Evolutionary conservation across 805 yeast species (phyloP).

Genomic region (Candida golubevii): DNA sequence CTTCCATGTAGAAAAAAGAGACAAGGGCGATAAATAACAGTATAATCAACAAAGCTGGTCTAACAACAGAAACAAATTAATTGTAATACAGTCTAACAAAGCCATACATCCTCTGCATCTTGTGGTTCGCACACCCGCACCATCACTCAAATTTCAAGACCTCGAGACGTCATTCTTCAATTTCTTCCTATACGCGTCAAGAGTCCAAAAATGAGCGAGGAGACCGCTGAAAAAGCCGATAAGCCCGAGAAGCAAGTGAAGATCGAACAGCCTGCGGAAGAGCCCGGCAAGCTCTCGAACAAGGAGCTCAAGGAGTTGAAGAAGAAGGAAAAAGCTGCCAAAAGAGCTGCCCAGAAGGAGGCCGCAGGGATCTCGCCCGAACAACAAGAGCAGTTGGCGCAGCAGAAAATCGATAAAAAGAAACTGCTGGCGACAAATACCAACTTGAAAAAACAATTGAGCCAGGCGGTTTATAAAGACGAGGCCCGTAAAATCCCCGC

Average conservation of each 20-base stretch:
- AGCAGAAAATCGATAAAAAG: slow-evolving; percentile 41
- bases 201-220: slow-evolving; percentile 8
- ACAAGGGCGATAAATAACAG: neutral
- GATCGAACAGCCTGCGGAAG: slow-evolving; percentile 6
- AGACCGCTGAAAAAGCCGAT: slow-evolving; percentile 6
- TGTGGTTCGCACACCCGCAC: too few species aligned
- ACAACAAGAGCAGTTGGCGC: slow-evolving; percentile 39
- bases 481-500: slow-evolving; percentile 51
- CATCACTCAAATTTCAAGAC: too few species aligned
- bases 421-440: slow-evolving; percentile 42
- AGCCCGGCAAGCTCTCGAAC: slow-evolving; percentile 43
- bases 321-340: slow-evolving; percentile 87
- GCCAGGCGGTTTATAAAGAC: slow-evolving; percentile 46
- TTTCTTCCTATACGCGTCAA: too few species aligned
- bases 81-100: too few species aligned
- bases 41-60: too few species aligned
- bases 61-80: too few species aligned
- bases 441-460: slow-evolving; percentile 49
- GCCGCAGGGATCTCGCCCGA: slow-evolving; percentile 53
- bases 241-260: slow-evolving; percentile 9
- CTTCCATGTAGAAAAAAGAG: neutral
- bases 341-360: slow-evolving; percentile 83
- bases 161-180: too few species aligned
- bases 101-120: too few species aligned
- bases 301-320: slow-evolving; percentile 85